Percentiles rank a stretch among this genome's conserved stretches.
These are phyloP conservation scores for Thymus mandschuricus DNA, from an alignment of 257 asterid species.

Conservation along the genomic window DNA sequence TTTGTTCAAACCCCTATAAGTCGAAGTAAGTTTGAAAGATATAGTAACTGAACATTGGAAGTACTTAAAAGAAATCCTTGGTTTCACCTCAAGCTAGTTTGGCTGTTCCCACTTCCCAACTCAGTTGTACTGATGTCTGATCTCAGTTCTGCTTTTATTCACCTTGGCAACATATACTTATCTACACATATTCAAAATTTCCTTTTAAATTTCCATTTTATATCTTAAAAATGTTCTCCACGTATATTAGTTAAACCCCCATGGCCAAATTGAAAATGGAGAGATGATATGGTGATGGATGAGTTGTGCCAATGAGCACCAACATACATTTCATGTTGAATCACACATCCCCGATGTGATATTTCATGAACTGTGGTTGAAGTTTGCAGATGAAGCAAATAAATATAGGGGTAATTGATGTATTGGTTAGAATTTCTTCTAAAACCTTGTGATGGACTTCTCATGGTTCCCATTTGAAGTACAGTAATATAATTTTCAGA, in stretches of 20 bases:
- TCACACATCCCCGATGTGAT: neutral
- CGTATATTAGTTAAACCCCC: neutral
- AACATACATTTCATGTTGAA: neutral
- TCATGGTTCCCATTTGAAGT: neutral
- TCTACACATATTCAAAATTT: too few species aligned
- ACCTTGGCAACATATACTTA: slow-evolving; percentile 1
- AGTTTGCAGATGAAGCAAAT: neutral
- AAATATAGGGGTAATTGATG: neutral
- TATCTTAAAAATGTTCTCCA: neutral
- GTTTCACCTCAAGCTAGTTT: slow-evolving; percentile 1
- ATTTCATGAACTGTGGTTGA: neutral
- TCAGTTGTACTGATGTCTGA: neutral
- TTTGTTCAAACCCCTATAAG: neutral
- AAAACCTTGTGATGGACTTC: neutral
- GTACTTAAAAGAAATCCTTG: neutral
- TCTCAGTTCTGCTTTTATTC: slow-evolving; percentile 8
- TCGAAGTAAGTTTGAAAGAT: slow-evolving; percentile 1
- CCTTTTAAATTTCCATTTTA: neutral
- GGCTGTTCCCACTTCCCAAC: neutral
- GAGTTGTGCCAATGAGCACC: neutral
- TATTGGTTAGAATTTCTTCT: neutral
- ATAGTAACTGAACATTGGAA: neutral
- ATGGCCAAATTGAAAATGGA: neutral
- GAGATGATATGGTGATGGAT: neutral
- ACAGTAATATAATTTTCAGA: neutral